phyloP scores from a whole-genome alignment of 148 eudicot species.

The Chenopodium berlandieri region DNA sequence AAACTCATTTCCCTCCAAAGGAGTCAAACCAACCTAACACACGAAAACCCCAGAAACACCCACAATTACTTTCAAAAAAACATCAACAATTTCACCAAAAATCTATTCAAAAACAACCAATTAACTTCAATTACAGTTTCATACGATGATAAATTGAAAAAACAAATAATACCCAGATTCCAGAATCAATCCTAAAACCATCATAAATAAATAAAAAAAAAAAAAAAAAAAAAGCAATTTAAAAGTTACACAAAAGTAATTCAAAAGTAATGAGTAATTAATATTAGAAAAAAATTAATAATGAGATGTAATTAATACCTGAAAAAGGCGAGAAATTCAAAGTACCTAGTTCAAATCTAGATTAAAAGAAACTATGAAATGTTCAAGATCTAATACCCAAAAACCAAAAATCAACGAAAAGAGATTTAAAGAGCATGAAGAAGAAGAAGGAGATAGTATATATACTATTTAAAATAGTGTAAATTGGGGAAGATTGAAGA shows the following conservation, averaged over 20 bases:
- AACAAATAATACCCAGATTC: constrained; percentile 6
- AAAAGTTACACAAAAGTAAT: constrained; percentile 9
- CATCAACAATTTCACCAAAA: not conserved
- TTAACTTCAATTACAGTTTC: not conserved
- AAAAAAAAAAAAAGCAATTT: not conserved
- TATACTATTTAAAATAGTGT: constrained; percentile 5
- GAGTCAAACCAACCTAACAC: constrained; percentile 26
- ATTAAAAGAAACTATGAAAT: constrained; percentile 14
- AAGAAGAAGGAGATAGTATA: not conserved
- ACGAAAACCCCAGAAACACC: not conserved
- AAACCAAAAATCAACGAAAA: not conserved
- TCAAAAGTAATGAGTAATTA: not conserved
- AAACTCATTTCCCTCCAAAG: constrained; percentile 12
- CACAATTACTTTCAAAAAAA: not conserved
- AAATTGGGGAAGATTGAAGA: not conserved
- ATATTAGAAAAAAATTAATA: not conserved
- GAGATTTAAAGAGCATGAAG: not conserved
- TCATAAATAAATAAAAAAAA: not conserved
- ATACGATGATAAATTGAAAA: not conserved
- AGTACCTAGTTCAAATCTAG: constrained; percentile 28
- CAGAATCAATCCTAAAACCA: constrained; percentile 5
- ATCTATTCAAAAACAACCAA: not conserved
- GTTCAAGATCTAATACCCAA: constrained; percentile 33
- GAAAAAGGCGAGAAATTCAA: not conserved
- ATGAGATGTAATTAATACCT: constrained; percentile 14